Evolutionary conservation across 2,329 filamentous ascomycete species (phyloP), one percentile per base, ranked within the genome.

Genomic region (Aspergillus sp.): DNA sequence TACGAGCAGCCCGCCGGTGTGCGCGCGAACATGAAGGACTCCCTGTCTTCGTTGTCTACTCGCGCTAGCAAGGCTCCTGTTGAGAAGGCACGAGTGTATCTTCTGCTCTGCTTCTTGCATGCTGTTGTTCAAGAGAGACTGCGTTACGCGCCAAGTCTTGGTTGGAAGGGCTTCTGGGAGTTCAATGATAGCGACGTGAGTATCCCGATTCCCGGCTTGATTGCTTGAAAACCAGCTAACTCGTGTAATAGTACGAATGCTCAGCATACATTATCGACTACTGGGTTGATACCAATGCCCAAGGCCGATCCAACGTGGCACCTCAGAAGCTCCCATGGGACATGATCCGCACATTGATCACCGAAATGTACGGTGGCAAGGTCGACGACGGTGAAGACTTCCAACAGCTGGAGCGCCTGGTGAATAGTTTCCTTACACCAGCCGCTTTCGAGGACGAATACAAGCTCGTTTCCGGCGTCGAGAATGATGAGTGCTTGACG

Each of bases 121-220:
- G 96, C 95, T 6, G 93, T 99, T 38, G 87, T 97, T 11, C 95
- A 99, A 74, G 95, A 99, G 75, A 84, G 96, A 66, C 81, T 99
- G 61, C 89, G 95, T 61, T 99, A 99, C 73, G 93, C 93, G 22
- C 96, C 95, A 0, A 93, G 84, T 56, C 81, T 99, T 55, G 95
- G 95, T 59, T 99, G 95, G 95, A 97, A 96, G 80, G 91, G 92
- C 53, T 96, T 97, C 83, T 99, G 96, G 95, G 96, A 99, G 76
- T 99, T 99, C 76, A 99, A 99, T 72, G 96, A 99, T 76, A 96
- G 93, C 66, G 95, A 99, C 77, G 26, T 30, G 9, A 30, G 26
- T 30, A 30, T 30, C 26, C 26, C 26, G 26, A 30, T 30, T 30
- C 11, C 9, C 9, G 26, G 9, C 8, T 30, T 30, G 9, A 30